Percentiles rank a stretch among this genome's conserved stretches.
phyloP scores from a whole-genome alignment of 2,329 filamentous ascomycete species.

The Exserohilum rostratum region DNA sequence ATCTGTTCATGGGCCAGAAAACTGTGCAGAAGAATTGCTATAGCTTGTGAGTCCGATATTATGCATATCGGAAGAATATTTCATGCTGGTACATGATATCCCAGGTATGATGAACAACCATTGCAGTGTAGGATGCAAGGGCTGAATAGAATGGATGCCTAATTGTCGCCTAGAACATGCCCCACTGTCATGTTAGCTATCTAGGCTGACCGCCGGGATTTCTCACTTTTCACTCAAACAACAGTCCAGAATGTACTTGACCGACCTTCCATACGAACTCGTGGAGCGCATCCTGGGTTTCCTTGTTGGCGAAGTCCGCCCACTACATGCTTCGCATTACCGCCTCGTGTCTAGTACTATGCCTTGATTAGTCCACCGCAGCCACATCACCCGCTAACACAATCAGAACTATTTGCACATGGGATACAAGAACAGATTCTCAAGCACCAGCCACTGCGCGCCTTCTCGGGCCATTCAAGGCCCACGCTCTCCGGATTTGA shows the following conservation, averaged over 20 bases:
- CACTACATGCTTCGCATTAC: constrained; percentile 1
- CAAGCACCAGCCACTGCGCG: not conserved
- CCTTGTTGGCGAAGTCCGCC: not conserved
- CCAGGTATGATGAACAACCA: too few relatives aligned
- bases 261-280: not conserved
- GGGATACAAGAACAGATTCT: constrained; percentile 8
- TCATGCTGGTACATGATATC: too few relatives aligned
- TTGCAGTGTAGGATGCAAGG: too few relatives aligned
- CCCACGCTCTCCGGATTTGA: too few relatives aligned
- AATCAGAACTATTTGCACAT: constrained; percentile 1
- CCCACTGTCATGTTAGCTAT: too few relatives aligned
- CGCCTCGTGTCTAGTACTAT: constrained; percentile 5
- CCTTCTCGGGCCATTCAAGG: too few relatives aligned
- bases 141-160: too few relatives aligned
- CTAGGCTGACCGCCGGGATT: not conserved
- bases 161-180: too few relatives aligned
- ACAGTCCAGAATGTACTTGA: not conserved
- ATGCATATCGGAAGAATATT: too few relatives aligned
- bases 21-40: too few relatives aligned
- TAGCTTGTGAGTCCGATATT: too few relatives aligned
- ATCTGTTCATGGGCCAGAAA: too few relatives aligned
- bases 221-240: not conserved
- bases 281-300: not conserved
- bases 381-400: not conserved
- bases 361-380: not conserved